A percentile compares a stretch with the other conserved stretches of the same genome.
These are phyloP conservation scores for Phytophthora citricola DNA, from an alignment of 352 stramenopile genomes.

Conservation along the genomic window DNA sequence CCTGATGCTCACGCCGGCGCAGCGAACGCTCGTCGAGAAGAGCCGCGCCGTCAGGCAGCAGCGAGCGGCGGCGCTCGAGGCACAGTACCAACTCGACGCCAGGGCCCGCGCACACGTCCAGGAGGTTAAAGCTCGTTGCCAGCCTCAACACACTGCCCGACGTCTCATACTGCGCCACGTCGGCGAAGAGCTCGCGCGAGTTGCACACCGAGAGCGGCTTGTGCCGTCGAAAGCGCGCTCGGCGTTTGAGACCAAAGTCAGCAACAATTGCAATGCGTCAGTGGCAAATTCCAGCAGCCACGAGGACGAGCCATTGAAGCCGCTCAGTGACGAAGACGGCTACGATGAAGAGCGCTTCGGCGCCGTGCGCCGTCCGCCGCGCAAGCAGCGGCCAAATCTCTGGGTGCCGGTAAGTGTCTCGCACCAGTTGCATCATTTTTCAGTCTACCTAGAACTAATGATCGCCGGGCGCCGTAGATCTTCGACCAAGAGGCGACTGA, in stretches of 20 bases:
- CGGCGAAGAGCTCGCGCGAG: conserved; percentile 59
- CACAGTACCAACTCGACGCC: conserved; percentile 46
- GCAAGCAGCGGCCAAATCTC: conserved; percentile 56
- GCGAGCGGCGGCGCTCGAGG: conserved; percentile 44
- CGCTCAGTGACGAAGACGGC: conserved; percentile 34
- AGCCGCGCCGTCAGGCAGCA: conserved; percentile 48
- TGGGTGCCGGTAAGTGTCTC: conserved; percentile 52
- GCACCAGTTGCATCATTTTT: not conserved
- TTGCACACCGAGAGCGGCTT: conserved; percentile 43
- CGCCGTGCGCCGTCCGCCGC: conserved; percentile 49
- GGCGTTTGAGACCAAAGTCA: not conserved
- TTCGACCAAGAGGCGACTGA: conserved; percentile 68
- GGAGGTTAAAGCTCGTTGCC: conserved; percentile 44
- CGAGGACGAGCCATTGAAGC: conserved; percentile 4
- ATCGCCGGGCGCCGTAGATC: conserved; percentile 39
- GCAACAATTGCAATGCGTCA: conserved; percentile 10
- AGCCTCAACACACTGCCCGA: conserved; percentile 26
- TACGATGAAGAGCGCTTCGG: conserved; percentile 74
- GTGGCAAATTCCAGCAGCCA: not conserved
- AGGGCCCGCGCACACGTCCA: conserved; percentile 34
- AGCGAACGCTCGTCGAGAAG: conserved; percentile 63
- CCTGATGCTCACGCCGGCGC: conserved; percentile 56
- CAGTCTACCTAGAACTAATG: not conserved
- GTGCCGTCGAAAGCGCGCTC: conserved; percentile 11
- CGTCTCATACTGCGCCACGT: conserved; percentile 71